Evolutionary conservation across 306 rosid genomes (phyloP), one percentile per base, ranked within the genome.

Genomic region (Rubus idaeus): DNA sequence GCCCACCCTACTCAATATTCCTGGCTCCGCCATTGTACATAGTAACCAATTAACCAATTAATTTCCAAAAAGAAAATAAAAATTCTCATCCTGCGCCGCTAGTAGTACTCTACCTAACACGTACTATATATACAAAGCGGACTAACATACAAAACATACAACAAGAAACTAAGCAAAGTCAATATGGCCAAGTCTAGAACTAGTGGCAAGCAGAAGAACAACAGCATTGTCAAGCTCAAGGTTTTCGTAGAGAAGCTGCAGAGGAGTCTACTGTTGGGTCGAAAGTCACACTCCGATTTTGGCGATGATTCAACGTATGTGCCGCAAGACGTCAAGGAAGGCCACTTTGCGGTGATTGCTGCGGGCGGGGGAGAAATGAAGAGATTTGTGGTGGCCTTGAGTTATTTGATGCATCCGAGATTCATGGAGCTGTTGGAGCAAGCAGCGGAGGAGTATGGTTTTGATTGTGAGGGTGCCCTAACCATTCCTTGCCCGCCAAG

Each of bases 401-500:
- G 86, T 23, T 94, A 86, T 72, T 87, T 92, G 72, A 74, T 78
- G 0, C 85, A 85, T 72, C 92, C 97, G n/a, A 62, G 40, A 1
- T 92, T 94, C 62, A n/a, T 87, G 79, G 81, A 85, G 78, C 82
- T 95, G 6, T 56, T 92, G 84, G 93, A 89, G 75, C 74, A 83
- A 83, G 88, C 97, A 69, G 96, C 87, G 5, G 93, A 95, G 68
- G 96, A 92, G 81, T 95, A 88, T 41, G 96, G 98, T 0, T 95
- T 92, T 79, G 90, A 84, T 67, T 93, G 78, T 26, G 91, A 89
- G 40, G 98, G 96, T 75, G 93, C 96, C 44, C 71, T 95, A 8
- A 64, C 90, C 5, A 77, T 92, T 62, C 97, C 93, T 39, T 92
- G 98, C 79, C 83, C 63, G n/a, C 91, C 96, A 58, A 39, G 79